Evolutionary conservation across 169 alveolate species (phyloP).

Genomic region (Cryptosporidium andersoni): DNA sequence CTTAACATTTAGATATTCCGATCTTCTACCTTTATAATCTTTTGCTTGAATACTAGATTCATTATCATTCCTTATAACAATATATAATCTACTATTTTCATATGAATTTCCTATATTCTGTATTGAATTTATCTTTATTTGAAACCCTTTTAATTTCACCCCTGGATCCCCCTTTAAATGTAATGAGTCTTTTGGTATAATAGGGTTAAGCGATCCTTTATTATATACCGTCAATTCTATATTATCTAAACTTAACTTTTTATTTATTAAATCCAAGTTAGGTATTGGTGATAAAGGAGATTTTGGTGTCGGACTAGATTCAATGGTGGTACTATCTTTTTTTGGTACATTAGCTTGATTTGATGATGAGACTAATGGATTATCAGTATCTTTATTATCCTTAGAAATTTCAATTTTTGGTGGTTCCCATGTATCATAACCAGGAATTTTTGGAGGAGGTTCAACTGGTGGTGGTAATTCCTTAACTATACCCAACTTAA

Average conservation of each 20-base stretch:
- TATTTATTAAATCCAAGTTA: background rate
- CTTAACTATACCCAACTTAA: conserved; percentile 52
- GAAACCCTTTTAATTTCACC: conserved; percentile 52
- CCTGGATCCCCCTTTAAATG: conserved; percentile 38
- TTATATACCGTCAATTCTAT: too few relatives aligned
- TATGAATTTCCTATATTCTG: conserved; percentile 34
- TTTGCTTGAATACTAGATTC: conserved; percentile 69
- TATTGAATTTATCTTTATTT: conserved; percentile 43
- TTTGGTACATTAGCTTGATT: conserved; percentile 36
- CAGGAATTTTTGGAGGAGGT: conserved; percentile 68
- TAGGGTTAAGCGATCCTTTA: background rate
- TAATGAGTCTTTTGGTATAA: conserved; percentile 30
- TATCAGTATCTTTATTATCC: conserved; percentile 1
- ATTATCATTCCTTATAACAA: conserved; percentile 74
- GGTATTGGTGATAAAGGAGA: background rate
- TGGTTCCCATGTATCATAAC: conserved; percentile 69
- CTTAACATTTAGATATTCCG: conserved; percentile 36
- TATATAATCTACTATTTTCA: conserved; percentile 67
- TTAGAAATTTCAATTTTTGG: background rate
- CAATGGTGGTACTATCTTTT: background rate
- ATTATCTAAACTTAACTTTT: conserved; percentile 21
- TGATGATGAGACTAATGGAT: conserved; percentile 34
- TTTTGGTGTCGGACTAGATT: background rate
- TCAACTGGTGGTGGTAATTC: conserved; percentile 66
- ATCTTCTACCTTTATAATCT: conserved; percentile 72